Base-by-base conservation (phyloP, 2,329 filamentous ascomycete genomes). In the Claviceps quebecensis region DNA sequence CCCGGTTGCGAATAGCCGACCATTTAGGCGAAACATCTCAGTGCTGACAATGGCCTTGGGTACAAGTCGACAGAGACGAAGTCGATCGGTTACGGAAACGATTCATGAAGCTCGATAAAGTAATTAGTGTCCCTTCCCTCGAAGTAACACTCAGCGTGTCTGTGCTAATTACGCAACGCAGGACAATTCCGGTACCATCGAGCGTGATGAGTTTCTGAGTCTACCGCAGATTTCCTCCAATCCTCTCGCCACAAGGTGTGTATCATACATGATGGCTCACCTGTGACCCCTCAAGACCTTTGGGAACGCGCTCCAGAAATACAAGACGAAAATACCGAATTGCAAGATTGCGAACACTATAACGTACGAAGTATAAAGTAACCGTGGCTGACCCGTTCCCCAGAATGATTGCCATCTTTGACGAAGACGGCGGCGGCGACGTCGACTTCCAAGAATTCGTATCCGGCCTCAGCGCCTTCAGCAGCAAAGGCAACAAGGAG, bases 371-470 rank as follows among this genome's bases (percentile, higher is more conserved):
- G 29, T 11, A 34, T 11, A 34, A 8, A 34, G 29, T 11, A 11
- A 2, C 29, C 9, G 11, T 34, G 8, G 29, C 8, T 43, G 8
- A 16, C 26, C 9, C 14, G 5, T 26, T 1, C 5, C 5, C 90
- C 7, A 90, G 87, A 69, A 95, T 98, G 89, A 98, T 98, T 64
- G 91, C 93, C 53, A 98, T 97, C 62, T 97, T 98, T 66, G 93
- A 98, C 69, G 93, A 97, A 70, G 93, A 98, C 68, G 93, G 93
- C 56, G 91, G 93, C 60, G 93, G 93, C 63, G 88, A 95, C 62
- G 93, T 98, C 61, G 93, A 98, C 69, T 98, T 98, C 70, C 89
- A 97, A 65, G 93, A 98, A 70, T 98, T 98, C 67, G 93, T 98
- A 9, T 89, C 87, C 1, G 93, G 93, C 4, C 80, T 98, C 47